phyloP scores from a whole-genome alignment of 345 rosid genomes.

The Lumnitzera racemosa region DNA sequence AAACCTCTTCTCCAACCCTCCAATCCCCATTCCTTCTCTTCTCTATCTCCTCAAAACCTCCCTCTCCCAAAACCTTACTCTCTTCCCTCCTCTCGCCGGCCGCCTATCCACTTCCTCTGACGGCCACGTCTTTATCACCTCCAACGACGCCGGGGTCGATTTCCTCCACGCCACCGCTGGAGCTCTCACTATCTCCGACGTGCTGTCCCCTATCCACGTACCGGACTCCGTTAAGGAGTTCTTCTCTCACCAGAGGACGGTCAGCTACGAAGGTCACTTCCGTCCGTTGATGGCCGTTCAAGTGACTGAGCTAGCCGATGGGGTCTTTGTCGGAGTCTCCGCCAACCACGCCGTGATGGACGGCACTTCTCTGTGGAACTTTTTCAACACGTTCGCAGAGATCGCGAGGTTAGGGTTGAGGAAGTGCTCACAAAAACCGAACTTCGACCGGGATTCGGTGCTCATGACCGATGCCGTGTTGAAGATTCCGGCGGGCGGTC shows the following conservation, averaged over 20 bases:
- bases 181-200: constrained; percentile 2
- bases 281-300: constrained; percentile 22
- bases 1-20: constrained; percentile 13
- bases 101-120: too few species aligned
- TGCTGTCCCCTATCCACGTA: constrained; percentile 14
- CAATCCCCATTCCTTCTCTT: too few species aligned
- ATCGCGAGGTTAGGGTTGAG: constrained; percentile 13
- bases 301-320: constrained; percentile 23
- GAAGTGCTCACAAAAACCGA: constrained; percentile 1
- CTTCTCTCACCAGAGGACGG: constrained; percentile 19
- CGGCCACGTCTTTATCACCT: too few species aligned
- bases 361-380: constrained; percentile 35
- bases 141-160: constrained; percentile 1
- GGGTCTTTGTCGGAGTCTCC: constrained; percentile 21
- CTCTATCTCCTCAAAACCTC: constrained; percentile 6
- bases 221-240: constrained; percentile 20
- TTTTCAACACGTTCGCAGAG: constrained; percentile 29
- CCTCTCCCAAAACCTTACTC: too few species aligned
- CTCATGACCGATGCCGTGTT: constrained; percentile 5
- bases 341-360: constrained; percentile 27
- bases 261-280: constrained; percentile 24
- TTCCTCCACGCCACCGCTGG: constrained; percentile 24
- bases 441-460: too few species aligned
- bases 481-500: constrained; percentile 21
- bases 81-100: too few species aligned